Conservation (phyloP, 1,139 yeast species). For the Saccharomyces hybrid region DNA sequence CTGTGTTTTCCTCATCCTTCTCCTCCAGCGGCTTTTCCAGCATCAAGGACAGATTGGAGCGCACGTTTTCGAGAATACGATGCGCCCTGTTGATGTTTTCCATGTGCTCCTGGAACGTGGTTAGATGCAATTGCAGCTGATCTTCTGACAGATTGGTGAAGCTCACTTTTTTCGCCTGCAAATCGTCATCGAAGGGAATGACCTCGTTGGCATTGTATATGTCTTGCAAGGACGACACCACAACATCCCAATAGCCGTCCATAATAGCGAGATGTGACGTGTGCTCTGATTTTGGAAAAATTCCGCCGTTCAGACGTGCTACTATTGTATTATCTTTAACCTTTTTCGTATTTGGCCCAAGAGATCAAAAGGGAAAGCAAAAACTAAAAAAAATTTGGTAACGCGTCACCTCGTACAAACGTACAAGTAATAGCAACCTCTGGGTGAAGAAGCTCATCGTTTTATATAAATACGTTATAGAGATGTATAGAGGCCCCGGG, state of each 20-base stretch:
- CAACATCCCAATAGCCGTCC: conserved; percentile 62
- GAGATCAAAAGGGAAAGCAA: neutral
- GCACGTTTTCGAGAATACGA: conserved; percentile 36
- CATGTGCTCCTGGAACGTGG: conserved; percentile 44
- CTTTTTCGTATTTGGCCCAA: neutral
- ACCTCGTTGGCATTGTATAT: conserved; percentile 56
- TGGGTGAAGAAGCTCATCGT: neutral
- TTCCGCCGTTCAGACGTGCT: neutral
- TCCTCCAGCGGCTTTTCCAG: conserved; percentile 11
- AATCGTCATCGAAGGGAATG: conserved; percentile 43
- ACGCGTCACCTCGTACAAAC: conserved; percentile 2
- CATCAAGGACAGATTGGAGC: conserved; percentile 28
- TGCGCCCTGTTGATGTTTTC: conserved; percentile 52
- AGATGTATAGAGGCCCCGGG: neutral
- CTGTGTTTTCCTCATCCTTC: neutral
- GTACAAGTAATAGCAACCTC: neutral
- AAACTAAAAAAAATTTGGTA: neutral
- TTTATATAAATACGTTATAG: neutral
- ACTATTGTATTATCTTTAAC: neutral
- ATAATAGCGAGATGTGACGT: conserved; percentile 2
- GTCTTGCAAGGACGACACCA: conserved; percentile 59
- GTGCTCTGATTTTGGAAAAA: neutral
- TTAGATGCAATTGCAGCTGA: conserved; percentile 38
- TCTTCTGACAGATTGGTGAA: conserved; percentile 32
- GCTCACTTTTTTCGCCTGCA: conserved; percentile 30